Percentiles rank a stretch among this genome's conserved stretches.
Conservation (phyloP, 768 basidiomycete species). For the Hypholoma sublateritium region DNA sequence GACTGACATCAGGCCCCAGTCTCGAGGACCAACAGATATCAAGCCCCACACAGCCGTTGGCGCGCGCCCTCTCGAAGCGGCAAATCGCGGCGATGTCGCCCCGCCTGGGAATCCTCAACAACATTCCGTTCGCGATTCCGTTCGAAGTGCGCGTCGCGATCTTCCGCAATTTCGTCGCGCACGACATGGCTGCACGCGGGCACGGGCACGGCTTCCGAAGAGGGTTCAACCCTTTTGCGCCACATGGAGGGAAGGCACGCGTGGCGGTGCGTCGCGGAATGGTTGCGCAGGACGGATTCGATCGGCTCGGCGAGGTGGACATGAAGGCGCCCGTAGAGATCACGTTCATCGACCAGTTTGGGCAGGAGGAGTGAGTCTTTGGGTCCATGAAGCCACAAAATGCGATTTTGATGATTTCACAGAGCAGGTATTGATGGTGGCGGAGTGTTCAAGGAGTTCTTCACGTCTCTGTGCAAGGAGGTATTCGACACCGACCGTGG, state of each 20-base stretch:
- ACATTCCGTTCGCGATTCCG: slow-evolving; percentile 94
- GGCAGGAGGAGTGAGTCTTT: slow-evolving; percentile 66
- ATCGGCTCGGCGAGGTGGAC: slow-evolving; percentile 72
- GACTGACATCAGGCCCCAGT: not conserved
- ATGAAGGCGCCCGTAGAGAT: slow-evolving; percentile 86
- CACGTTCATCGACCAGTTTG: slow-evolving; percentile 89
- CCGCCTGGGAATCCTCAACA: slow-evolving; percentile 87
- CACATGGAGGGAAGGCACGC: slow-evolving; percentile 24
- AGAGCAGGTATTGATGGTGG: slow-evolving; percentile 95
- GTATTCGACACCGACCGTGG: slow-evolving; percentile 95
- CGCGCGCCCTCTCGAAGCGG: slow-evolving; percentile 52
- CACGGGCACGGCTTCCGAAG: slow-evolving; percentile 17
- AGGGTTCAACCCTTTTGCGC: slow-evolving; percentile 17
- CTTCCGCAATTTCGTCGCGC: slow-evolving; percentile 77
- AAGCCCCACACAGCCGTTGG: not conserved
- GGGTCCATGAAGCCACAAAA: not conserved
- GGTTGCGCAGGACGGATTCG: slow-evolving; percentile 91
- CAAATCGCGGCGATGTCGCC: slow-evolving; percentile 78
- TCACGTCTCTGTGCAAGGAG: slow-evolving; percentile 90
- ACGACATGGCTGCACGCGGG: slow-evolving; percentile 19
- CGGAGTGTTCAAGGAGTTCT: slow-evolving; percentile 97
- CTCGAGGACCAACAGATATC: slow-evolving; percentile 17
- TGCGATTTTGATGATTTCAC: slow-evolving; percentile 10
- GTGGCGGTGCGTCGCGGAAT: slow-evolving; percentile 68
- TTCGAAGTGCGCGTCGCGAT: slow-evolving; percentile 90